Conservation (phyloP, 2,329 filamentous ascomycete species). For the Fusarium bactridioides region DNA sequence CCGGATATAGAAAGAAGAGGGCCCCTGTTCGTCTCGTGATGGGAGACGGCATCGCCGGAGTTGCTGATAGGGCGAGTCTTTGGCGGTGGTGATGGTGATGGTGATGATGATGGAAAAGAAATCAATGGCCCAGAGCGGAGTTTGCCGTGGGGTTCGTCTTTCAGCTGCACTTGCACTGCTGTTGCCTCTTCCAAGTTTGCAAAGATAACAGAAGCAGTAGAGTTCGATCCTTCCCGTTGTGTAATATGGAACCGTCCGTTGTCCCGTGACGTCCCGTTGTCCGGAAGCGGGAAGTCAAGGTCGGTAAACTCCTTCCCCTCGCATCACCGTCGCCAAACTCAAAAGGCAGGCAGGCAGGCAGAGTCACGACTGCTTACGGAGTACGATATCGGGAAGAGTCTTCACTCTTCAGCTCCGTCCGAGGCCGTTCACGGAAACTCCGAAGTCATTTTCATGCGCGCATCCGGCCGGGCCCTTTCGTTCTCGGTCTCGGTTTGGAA, state of each 20-base stretch:
- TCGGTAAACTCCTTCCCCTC: neutral
- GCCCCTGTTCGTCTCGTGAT: neutral
- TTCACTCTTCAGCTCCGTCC: neutral
- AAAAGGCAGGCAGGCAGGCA: neutral
- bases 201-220: neutral
- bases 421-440: slow-evolving; percentile 14
- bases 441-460: slow-evolving; percentile 10
- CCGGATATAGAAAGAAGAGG: slow-evolving; percentile 21
- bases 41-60: neutral
- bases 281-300: slow-evolving; percentile 13
- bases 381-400: neutral
- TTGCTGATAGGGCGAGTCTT: neutral
- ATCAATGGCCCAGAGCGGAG: neutral
- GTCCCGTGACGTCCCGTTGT: slow-evolving; percentile 27
- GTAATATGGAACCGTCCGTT: slow-evolving; percentile 4
- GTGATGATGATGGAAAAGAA: neutral
- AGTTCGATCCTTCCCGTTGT: neutral
- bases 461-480: neutral
- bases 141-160: neutral
- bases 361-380: neutral
- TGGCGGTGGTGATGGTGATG: neutral
- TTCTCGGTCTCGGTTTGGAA: neutral
- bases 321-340: neutral
- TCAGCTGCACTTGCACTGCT: neutral
- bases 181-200: neutral